A percentile compares a stretch with the other conserved stretches of the same genome.
phyloP scores from a whole-genome alignment of 495 filamentous ascomycete genomes.

The Neurospora sp. region DNA sequence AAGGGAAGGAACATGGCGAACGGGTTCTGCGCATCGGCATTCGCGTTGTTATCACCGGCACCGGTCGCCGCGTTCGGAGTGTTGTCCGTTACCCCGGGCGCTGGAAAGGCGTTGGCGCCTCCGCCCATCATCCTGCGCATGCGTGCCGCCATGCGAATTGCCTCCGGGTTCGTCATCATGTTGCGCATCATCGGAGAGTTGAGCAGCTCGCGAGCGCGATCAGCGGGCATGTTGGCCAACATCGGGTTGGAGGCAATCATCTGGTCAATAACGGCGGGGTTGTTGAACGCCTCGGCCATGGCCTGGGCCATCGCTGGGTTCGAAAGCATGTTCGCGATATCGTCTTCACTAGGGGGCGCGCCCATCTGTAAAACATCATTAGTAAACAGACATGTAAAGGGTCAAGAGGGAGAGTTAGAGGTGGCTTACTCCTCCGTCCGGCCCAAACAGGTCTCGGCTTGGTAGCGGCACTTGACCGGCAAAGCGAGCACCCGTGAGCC shows the following conservation, averaged over 20 bases:
- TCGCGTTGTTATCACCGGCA: constrained; percentile 6
- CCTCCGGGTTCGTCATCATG: constrained; percentile 92
- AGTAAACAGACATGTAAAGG: constrained; percentile 6
- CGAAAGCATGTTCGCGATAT: constrained; percentile 72
- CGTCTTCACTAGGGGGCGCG: constrained; percentile 65
- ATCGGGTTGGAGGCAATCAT: constrained; percentile 85
- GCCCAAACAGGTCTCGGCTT: constrained; percentile 81
- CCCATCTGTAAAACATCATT: constrained; percentile 62
- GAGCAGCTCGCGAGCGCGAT: constrained; percentile 65
- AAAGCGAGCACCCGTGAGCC: constrained; percentile 86
- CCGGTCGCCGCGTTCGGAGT: constrained; percentile 31
- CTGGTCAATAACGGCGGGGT: constrained; percentile 83
- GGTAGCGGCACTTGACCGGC: constrained; percentile 87
- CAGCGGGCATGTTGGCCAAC: constrained; percentile 66
- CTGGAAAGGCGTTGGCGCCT: constrained; percentile 54
- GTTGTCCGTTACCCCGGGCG: constrained; percentile 79
- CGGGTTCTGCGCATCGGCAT: constrained; percentile 27
- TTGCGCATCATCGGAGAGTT: constrained; percentile 76
- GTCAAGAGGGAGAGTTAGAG: not conserved
- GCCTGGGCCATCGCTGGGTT: constrained; percentile 73
- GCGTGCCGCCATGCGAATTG: constrained; percentile 65
- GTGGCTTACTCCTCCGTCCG: constrained; percentile 88
- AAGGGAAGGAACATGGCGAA: constrained; percentile 24
- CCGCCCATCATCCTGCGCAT: constrained; percentile 67
- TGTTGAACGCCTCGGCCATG: constrained; percentile 90